Base-by-base conservation (phyloP, 441 rosid genomes). In the Capsella rubella region DNA sequence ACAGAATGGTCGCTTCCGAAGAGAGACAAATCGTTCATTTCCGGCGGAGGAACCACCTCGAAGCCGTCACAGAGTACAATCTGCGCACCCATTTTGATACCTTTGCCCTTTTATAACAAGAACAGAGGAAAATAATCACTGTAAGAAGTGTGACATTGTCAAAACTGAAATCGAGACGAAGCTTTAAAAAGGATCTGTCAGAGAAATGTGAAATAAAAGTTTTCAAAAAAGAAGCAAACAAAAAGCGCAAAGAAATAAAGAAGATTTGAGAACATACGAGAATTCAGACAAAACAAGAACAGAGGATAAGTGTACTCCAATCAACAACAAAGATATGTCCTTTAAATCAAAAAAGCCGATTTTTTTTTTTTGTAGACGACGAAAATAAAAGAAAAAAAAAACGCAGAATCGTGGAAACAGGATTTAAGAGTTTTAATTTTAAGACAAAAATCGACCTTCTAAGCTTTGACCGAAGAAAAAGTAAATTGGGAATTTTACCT, bases 41-140 rank as follows among this genome's bases (percentile, higher is more conserved):
- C 73, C 64, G 66, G 81, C 5, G 77, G 65, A 13, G 81, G 77
- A 72, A 78, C 40, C 32, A 78, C 81, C 77, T 78, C 81, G 65
- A 78, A 78, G 9, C 81, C 81, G 15, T 78, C 81, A 45, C 29
- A 72, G 13, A 72, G 69, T 53, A 72, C 39, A 43, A 78, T 37
- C 25, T 52, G 69, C 12, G 69, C 58, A 72, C 64, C 74, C 81
- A 78, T 77, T 53, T 59, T 18, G n/a, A 0, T 21, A 6, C 34
- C 16, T 66, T 25, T 2, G 37, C 46, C 46, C 56, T 77, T 21
- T 2, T 27, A 34, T 14, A 34, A 65, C 35, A 50, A 50, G 15
- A 71, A 71, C 64, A 77, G 37, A 14, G 52, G 14, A 34, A 34
- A 34, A 27, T 28, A 58, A 18, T 72, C 74, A 78, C 53, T 72